These are phyloP conservation scores for Cicer chorassanicum DNA, from an alignment of 306 rosid species.

Conservation along the genomic window DNA sequence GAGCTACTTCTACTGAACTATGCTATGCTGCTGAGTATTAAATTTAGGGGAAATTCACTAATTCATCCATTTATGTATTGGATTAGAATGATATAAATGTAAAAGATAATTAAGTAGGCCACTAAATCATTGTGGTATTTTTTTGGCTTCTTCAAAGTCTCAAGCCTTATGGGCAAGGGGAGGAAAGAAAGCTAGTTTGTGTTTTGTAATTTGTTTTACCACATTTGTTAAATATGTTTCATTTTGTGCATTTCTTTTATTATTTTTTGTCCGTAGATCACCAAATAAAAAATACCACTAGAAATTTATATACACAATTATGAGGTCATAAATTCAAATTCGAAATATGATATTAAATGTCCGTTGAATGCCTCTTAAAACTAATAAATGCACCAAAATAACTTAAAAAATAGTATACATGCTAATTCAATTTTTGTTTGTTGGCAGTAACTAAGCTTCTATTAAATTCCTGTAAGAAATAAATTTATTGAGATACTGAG, in stretches of 20 bases:
- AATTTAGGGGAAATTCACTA: not conserved
- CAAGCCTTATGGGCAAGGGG: not conserved
- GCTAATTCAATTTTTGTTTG: too few species aligned
- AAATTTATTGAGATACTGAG: too few species aligned
- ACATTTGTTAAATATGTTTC: conserved; percentile 35
- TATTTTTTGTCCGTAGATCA: too few species aligned
- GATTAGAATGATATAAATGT: conserved; percentile 40
- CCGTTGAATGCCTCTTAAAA: not conserved
- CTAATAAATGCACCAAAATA: not conserved
- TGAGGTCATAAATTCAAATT: too few species aligned
- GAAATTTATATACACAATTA: too few species aligned
- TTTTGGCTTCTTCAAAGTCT: conserved; percentile 28
- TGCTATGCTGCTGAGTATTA: not conserved
- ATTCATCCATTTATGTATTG: conserved; percentile 23
- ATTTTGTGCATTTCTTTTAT: not conserved
- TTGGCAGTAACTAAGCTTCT: too few species aligned
- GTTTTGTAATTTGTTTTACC: conserved; percentile 38
- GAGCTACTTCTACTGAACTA: not conserved
- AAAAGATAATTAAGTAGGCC: conserved; percentile 13
- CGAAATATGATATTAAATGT: too few species aligned
- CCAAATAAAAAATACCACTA: too few species aligned
- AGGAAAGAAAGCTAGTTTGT: conserved; percentile 21
- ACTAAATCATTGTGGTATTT: conserved; percentile 31
- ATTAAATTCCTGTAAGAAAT: too few species aligned
- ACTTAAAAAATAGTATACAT: not conserved